Evolutionary conservation across 2,329 filamentous ascomycete species (phyloP).

Genomic region (Apiospora marii): DNA sequence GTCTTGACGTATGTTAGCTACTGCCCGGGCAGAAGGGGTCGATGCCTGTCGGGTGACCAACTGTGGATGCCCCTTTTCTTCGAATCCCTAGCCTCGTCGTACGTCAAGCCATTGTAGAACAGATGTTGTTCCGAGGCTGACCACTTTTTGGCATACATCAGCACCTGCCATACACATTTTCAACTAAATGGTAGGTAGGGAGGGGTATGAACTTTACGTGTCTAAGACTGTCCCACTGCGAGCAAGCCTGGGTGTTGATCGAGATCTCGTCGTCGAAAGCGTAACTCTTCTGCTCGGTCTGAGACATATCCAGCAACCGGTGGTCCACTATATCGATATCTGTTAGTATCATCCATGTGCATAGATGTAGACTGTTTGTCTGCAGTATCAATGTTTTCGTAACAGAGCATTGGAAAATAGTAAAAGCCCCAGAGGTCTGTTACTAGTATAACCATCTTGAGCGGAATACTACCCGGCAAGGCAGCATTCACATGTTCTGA

Average conservation of each 20-base stretch:
- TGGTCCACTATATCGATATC: not conserved
- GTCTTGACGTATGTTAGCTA: not conserved
- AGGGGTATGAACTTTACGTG: slow-evolving; percentile 1
- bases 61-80: slow-evolving; percentile 10
- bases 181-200: slow-evolving; percentile 1
- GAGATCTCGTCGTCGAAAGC: slow-evolving; percentile 30
- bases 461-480: not conserved
- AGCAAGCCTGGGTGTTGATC: slow-evolving; percentile 28
- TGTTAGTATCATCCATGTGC: not conserved
- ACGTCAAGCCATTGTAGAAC: slow-evolving; percentile 14
- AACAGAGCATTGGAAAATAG: not conserved
- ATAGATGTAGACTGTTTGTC: not conserved
- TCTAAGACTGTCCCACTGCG: slow-evolving; percentile 30
- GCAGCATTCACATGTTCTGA: not conserved
- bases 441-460: too few species aligned
- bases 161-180: not conserved
- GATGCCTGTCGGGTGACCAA: slow-evolving; percentile 34
- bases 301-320: not conserved
- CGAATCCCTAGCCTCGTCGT: not conserved
- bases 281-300: not conserved
- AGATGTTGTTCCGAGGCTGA: not conserved
- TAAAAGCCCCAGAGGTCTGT: not conserved
- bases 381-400: not conserved
- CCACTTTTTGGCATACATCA: not conserved
- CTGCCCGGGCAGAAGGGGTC: too few species aligned